These are phyloP conservation scores for Alternaria ventricosa DNA, from an alignment of 2,329 filamentous ascomycete genomes.

Conservation along the genomic window DNA sequence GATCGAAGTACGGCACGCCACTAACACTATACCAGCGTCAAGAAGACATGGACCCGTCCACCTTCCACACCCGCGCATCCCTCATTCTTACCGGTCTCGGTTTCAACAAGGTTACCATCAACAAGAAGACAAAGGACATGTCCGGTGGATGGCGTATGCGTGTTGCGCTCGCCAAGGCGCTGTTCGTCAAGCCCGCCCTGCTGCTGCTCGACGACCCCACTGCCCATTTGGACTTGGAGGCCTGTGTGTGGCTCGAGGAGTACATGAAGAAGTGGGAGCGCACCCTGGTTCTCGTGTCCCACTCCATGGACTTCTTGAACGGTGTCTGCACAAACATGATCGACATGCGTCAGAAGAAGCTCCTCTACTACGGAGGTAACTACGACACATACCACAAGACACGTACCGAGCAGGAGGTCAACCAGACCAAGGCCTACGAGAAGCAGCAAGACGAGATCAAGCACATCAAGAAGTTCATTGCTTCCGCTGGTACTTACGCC, in stretches of 20 bases:
- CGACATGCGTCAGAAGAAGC: conserved; percentile 88
- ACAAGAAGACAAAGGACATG: conserved; percentile 99
- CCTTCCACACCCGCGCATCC: conserved; percentile 93
- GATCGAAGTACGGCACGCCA: background rate
- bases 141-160: conserved; percentile 99
- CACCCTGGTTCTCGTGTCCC: conserved; percentile 93
- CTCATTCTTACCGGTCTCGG: conserved; percentile 98
- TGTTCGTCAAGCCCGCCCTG: conserved; percentile 97
- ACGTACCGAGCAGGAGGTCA: conserved; percentile 88
- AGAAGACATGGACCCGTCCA: conserved; percentile 98
- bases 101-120: conserved; percentile 97
- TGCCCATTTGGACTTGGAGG: conserved; percentile 98
- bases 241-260: conserved; percentile 99
- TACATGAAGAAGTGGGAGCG: conserved; percentile 99
- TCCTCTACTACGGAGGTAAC: conserved; percentile 99
- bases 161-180: conserved; percentile 94
- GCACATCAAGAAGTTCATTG: conserved; percentile 99
- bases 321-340: conserved; percentile 99
- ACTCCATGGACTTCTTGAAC: conserved; percentile 99
- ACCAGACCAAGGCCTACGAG: conserved; percentile 98
- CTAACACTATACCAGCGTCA: conserved; percentile 71
- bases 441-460: conserved; percentile 99
- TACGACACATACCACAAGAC: conserved; percentile 98
- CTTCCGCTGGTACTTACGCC: conserved; percentile 98
- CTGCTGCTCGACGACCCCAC: conserved; percentile 97